phyloP scores from a whole-genome alignment of 2,329 filamentous ascomycete species.

The Phyllosticta citrichinensis region DNA sequence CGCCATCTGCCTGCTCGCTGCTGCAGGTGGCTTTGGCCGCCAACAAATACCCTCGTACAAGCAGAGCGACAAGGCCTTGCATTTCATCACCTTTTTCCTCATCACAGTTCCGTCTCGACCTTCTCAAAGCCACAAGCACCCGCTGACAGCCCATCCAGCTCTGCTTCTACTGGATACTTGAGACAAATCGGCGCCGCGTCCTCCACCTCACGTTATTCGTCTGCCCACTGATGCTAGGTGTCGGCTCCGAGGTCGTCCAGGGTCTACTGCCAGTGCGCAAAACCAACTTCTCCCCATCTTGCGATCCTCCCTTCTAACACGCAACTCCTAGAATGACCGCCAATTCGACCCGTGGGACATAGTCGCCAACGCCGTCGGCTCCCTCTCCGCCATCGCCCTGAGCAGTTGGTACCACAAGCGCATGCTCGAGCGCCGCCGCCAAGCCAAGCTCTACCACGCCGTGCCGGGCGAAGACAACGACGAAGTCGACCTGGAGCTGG shows the following conservation, averaged over 20 bases:
- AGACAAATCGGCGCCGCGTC: constrained; percentile 76
- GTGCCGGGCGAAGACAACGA: constrained; percentile 49
- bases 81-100: constrained; percentile 80
- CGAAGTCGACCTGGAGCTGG: constrained; percentile 61
- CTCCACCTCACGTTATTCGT: constrained; percentile 73
- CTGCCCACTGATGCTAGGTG: constrained; percentile 62
- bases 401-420: constrained; percentile 91
- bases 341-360: constrained; percentile 74
- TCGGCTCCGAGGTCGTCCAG: constrained; percentile 70
- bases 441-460: constrained; percentile 65
- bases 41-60: constrained; percentile 53
- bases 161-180: constrained; percentile 92
- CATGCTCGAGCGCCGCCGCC: constrained; percentile 81
- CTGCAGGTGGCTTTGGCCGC: constrained; percentile 62
- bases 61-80: constrained; percentile 71
- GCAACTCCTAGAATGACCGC: constrained; percentile 32
- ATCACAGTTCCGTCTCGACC: constrained; percentile 50
- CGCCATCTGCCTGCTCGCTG: constrained; percentile 54
- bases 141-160: constrained; percentile 19
- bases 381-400: constrained; percentile 57
- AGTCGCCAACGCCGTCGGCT: constrained; percentile 76
- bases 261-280: constrained; percentile 52
- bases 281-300: constrained; percentile 27
- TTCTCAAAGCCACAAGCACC: not conserved
- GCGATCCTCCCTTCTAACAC: not conserved